Evolutionary conservation across 2,329 filamentous ascomycete genomes (phyloP).

Genomic region (Hypoxylon rubiginosum): DNA sequence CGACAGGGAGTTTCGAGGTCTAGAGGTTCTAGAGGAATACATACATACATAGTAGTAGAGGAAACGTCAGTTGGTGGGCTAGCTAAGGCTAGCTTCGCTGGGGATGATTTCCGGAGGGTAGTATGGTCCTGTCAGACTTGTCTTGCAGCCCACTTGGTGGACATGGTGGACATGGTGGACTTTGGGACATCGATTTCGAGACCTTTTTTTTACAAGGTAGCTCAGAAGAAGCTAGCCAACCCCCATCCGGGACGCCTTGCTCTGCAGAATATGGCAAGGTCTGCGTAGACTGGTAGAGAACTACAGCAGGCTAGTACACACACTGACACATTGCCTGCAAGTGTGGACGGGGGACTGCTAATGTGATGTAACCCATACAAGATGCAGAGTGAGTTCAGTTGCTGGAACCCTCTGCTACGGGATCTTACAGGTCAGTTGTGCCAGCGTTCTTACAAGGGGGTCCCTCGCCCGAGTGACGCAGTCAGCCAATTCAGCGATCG

Average conservation of each 20-base stretch:
- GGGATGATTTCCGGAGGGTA: constrained; percentile 41
- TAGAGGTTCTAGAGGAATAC: constrained; percentile 21
- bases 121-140: constrained; percentile 31
- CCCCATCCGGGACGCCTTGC: constrained; percentile 37
- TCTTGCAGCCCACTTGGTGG: constrained; percentile 25
- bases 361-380: constrained; percentile 39
- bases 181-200: constrained; percentile 13
- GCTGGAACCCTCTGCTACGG: constrained; percentile 36
- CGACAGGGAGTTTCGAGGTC: constrained; percentile 30
- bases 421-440: constrained; percentile 45
- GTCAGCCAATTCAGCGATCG: constrained; percentile 43
- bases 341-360: constrained; percentile 23
- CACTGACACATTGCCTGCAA: constrained; percentile 16
- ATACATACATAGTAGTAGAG: no score
- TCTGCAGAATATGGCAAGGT: constrained; percentile 36
- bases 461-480: constrained; percentile 46
- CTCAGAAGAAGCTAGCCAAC: constrained; percentile 23
- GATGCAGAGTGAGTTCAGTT: constrained; percentile 37
- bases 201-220: constrained; percentile 5
- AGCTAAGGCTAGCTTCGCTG: constrained; percentile 27
- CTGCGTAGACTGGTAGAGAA: constrained; percentile 14
- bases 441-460: constrained; percentile 34
- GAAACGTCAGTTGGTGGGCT: constrained; percentile 33
- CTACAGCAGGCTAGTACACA: neutral
- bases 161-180: constrained; percentile 6